Base-by-base conservation (phyloP, 345 rosid species). In the Populus davidiana region DNA sequence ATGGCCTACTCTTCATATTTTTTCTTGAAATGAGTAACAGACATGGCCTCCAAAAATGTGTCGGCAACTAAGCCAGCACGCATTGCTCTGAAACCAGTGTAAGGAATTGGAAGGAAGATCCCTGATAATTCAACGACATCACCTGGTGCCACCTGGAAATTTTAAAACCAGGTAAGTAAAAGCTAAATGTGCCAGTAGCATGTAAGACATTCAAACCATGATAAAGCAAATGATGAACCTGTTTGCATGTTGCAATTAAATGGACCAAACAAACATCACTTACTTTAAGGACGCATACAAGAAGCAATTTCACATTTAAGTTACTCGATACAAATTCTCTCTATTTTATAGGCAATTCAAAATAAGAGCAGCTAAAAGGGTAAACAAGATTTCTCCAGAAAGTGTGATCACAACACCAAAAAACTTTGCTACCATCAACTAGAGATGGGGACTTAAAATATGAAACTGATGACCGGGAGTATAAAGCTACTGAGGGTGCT, bases 1-100 rank as follows among this genome's bases (percentile, higher is more conserved):
- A 79, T 70, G 70, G 78, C 94, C 91, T 89, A 96, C 99, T 96
- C 95, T 77, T 96, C 99, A 64, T 96, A 96, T 94, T 88, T 93
- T 81, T 90, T 96, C 95, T 94, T 93, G 89, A 91, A 94, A 81
- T 96, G 97, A 75, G 86, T 87, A 68, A 93, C 93, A 70, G 97
- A 87, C 91, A 92, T 94, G 75, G 91, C 94, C 86, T 96, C 98
- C 85, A 96, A 85, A 76, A 88, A 96, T 18, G 98, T 94, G 81
- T 94, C 98, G 29, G 99, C 98, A 81, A 96, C 97, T 84, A 96
- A 89, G 68, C 99, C 99, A 84, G 99, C 99, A 80, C 94, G 95
- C 82, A 96, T 81, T 81, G 97, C 98, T 89, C 91, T 92, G 78
- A 93, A 96, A 71, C 99, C 97, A 72, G 91, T 83, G 77, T 93